phyloP scores from a whole-genome alignment of 2,329 filamentous ascomycete genomes.

The Gyromitra esculenta region DNA sequence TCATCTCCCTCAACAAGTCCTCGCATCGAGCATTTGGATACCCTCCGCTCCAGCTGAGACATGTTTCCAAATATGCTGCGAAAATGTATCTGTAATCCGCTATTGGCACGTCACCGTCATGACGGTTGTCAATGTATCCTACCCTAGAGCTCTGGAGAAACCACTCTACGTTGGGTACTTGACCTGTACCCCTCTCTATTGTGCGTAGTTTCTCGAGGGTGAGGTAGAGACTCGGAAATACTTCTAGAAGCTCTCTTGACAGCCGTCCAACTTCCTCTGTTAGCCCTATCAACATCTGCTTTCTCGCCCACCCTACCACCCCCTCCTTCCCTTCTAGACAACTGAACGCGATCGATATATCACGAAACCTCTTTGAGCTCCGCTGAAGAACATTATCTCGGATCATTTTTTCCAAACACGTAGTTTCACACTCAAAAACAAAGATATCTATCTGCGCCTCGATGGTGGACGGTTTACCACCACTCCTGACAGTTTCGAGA shows the following conservation, averaged over 20 bases:
- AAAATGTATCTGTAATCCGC: slow-evolving; percentile 20
- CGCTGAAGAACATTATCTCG: slow-evolving; percentile 10
- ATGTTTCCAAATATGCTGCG: slow-evolving; percentile 6
- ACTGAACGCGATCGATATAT: slow-evolving; percentile 32
- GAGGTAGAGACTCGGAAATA: slow-evolving; percentile 15
- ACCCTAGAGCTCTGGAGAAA: slow-evolving; percentile 18
- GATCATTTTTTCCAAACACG: slow-evolving; percentile 13
- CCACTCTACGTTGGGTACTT: background rate
- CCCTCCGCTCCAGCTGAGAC: slow-evolving; percentile 18
- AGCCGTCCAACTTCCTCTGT: slow-evolving; percentile 11
- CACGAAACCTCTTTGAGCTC: slow-evolving; percentile 37
- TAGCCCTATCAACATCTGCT: slow-evolving; percentile 26
- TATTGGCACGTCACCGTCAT: background rate
- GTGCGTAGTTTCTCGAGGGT: background rate
- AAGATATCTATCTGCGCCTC: slow-evolving; percentile 37
- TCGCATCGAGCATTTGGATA: background rate
- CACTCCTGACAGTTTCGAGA: slow-evolving; percentile 12
- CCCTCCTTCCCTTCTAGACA: background rate
- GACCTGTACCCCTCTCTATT: background rate
- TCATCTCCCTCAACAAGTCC: slow-evolving; percentile 21
- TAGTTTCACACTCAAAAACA: slow-evolving; percentile 11
- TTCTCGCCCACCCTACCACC: slow-evolving; percentile 10
- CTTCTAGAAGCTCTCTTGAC: slow-evolving; percentile 8
- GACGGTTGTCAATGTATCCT: slow-evolving; percentile 5
- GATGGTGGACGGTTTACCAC: background rate